Evolutionary conservation across 2,329 filamentous ascomycete species (phyloP), one percentile per base, ranked within the genome.

Genomic region (Colletotrichum sp.): DNA sequence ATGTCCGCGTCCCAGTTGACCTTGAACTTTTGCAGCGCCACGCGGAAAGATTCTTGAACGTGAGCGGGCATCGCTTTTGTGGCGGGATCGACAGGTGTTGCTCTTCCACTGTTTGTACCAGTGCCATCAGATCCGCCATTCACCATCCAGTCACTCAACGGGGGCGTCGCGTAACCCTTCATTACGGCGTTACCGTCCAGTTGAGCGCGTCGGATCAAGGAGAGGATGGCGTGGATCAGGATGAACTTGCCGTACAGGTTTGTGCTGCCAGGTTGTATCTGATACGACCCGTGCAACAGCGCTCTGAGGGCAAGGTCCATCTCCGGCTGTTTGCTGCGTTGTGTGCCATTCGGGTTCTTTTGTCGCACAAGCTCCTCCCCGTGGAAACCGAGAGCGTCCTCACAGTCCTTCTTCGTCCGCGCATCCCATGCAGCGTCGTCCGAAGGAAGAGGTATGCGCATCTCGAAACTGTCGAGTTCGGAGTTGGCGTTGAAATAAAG

Each of bases 371-470:
- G 87, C 15, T 88, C 85, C 2, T 88, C 82, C 5, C 93, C 93
- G 71, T 90, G 86, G 2, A 95, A 83, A 6, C 93, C 93, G 5
- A 95, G 85, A 8, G 93, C 91, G 77, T 91, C 88, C 26, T 91
- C 92, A 81, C 93, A 95, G 48, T 92, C 89, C 18, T 88, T 83
- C 7, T 87, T 83, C 52, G 87, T 89, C 36, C 84, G 86, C 6
- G 94, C 93, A 78, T 95, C 93, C 93, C 94, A 95, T 4, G 92
- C 91, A 18, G 92, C 92, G 82, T 95, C 94, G 79, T 95, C 93
- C 16, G 91, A 89, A 10, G 94, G 94, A 8, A 96, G 85, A n/a
- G 93, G 93, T 48, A 95, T 83, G 34, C 88, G 87, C 66, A 95
- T 88, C 78, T 95, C 93, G 38, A 92, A 87, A 10, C 88, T 84